Conservation (phyloP, 1,284 basidiomycete species). For the Tilletia walkeri region DNA sequence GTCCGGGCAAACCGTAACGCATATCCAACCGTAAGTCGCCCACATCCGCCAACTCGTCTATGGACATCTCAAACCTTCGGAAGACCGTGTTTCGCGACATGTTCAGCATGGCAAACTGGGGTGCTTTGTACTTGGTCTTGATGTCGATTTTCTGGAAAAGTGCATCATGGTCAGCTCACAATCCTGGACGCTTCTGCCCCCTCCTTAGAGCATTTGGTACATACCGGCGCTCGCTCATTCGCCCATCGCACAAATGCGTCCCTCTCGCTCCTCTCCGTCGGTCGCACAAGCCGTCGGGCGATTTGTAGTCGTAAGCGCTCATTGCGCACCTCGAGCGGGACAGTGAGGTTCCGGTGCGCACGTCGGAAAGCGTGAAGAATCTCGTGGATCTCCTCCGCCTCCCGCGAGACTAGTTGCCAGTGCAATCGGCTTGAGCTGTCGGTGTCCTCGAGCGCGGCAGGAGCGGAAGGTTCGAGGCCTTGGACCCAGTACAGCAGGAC, state of each 20-base stretch:
- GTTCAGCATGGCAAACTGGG: no score
- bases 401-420: constrained; percentile 3
- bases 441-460: not conserved
- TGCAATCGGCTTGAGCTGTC: not conserved
- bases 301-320: not conserved
- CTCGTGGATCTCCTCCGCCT: constrained; percentile 7
- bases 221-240: not conserved
- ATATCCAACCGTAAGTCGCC: no score
- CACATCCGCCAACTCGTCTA: no score
- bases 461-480: not conserved
- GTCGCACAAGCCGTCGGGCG: not conserved
- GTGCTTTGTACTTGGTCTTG: no score
- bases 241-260: constrained; percentile 2
- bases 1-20: no score
- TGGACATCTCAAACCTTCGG: no score
- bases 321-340: not conserved
- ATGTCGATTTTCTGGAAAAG: no score
- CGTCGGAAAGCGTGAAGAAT: constrained; percentile 9
- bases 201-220: not conserved
- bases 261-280: constrained; percentile 3
- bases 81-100: no score
- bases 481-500: constrained; percentile 3
- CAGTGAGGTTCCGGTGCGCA: not conserved
- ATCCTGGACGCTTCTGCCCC: no score
- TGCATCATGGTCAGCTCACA: no score